Percentiles rank a stretch among this genome's conserved stretches.
Conservation (phyloP, 106 monocot species). For the Acorus calamus region DNA sequence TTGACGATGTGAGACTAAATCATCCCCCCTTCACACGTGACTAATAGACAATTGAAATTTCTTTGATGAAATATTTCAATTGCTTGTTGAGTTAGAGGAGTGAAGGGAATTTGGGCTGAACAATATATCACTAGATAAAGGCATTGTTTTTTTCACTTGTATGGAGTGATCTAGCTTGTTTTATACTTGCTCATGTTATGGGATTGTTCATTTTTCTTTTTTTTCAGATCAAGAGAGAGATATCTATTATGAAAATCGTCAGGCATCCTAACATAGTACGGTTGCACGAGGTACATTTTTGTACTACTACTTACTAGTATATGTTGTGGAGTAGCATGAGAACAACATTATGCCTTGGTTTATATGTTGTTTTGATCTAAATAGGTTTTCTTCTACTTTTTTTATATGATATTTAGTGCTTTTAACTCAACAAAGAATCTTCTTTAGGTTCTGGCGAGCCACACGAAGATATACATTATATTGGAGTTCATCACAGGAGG, state of each 20-base stretch:
- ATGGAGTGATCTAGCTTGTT: not conserved
- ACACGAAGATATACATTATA: constrained; percentile 89
- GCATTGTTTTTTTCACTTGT: not conserved
- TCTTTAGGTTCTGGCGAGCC: constrained; percentile 72
- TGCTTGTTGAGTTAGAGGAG: too few relatives aligned
- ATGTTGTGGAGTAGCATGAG: too few relatives aligned
- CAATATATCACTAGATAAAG: not conserved
- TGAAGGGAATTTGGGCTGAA: too few relatives aligned
- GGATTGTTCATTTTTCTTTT: not conserved
- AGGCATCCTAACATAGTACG: constrained; percentile 83
- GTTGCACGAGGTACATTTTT: constrained; percentile 59
- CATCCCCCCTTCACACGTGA: too few relatives aligned
- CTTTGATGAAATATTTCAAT: too few relatives aligned
- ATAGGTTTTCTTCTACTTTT: not conserved
- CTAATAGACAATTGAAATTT: too few relatives aligned
- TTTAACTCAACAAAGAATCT: not conserved
- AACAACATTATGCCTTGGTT: too few relatives aligned
- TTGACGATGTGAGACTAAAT: too few relatives aligned
- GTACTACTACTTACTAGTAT: not conserved
- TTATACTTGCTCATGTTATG: not conserved
- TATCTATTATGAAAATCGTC: constrained; percentile 97
- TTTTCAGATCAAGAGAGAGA: constrained; percentile 83
- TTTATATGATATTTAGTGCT: not conserved
- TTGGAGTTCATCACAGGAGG: constrained; percentile 82
- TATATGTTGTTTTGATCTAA: not conserved